Evolutionary conservation across 2,329 filamentous ascomycete genomes (phyloP).

Genomic region (Colletotrichum brevisporum): DNA sequence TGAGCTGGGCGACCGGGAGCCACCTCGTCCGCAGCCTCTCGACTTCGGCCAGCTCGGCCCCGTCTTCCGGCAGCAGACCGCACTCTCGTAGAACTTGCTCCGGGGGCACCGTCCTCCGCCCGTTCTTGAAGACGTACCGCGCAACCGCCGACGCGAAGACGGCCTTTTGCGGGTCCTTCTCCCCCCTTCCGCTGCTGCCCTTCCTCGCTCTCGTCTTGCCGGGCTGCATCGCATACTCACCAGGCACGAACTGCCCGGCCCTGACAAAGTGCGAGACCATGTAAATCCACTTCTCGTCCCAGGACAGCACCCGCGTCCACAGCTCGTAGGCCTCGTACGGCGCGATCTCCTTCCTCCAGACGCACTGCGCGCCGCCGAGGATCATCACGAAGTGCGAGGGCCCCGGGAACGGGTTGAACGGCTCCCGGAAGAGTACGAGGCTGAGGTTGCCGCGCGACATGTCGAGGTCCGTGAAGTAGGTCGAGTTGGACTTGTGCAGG

Average conservation of each 20-base stretch:
- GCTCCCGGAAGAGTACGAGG: slow-evolving; percentile 72
- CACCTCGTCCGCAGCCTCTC: slow-evolving; percentile 17
- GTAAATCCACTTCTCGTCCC: slow-evolving; percentile 88
- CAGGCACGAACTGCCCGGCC: slow-evolving; percentile 69
- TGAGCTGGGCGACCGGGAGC: slow-evolving; percentile 9
- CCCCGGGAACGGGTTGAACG: slow-evolving; percentile 55
- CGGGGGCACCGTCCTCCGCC: slow-evolving; percentile 86
- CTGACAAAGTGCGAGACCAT: slow-evolving; percentile 81
- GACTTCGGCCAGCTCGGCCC: slow-evolving; percentile 7
- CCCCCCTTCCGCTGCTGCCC: neutral
- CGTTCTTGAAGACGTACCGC: slow-evolving; percentile 88
- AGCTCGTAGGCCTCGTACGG: slow-evolving; percentile 36
- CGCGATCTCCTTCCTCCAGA: slow-evolving; percentile 35
- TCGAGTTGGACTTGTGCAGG: slow-evolving; percentile 85
- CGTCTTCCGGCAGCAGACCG: slow-evolving; percentile 75
- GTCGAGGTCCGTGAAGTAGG: slow-evolving; percentile 92
- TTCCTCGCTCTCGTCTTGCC: slow-evolving; percentile 21
- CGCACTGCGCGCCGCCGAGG: slow-evolving; percentile 22
- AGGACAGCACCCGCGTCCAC: slow-evolving; percentile 51
- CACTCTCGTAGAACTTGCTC: slow-evolving; percentile 79
- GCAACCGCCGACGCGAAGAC: slow-evolving; percentile 79
- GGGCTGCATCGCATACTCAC: slow-evolving; percentile 58
- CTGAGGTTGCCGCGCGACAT: slow-evolving; percentile 86
- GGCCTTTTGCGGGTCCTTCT: slow-evolving; percentile 67
- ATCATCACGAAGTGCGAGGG: slow-evolving; percentile 70